Evolutionary conservation across 202 grass and related monocot genomes (phyloP).

Genomic region (Schoenoplectus triqueter): DNA sequence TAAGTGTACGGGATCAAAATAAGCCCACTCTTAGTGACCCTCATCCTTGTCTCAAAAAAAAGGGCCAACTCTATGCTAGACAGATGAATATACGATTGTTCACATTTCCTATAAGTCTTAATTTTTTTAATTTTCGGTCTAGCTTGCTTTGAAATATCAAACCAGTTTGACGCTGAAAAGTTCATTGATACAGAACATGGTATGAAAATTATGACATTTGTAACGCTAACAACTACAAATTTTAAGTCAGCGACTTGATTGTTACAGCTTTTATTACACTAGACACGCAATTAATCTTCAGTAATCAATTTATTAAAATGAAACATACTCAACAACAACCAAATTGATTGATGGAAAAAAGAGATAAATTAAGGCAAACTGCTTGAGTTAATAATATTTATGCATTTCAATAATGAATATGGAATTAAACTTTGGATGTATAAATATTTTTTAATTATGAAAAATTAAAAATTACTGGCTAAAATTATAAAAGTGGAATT

Average conservation of each 20-base stretch:
- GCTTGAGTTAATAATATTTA: not conserved
- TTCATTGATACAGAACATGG: not conserved
- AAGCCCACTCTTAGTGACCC: too few species aligned
- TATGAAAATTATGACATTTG: not conserved
- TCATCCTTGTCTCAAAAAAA: too few species aligned
- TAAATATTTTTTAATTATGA: too few species aligned
- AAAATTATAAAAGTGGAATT: too few species aligned
- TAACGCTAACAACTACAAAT: not conserved
- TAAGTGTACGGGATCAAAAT: not conserved
- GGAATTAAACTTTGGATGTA: too few species aligned
- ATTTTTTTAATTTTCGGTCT: not conserved
- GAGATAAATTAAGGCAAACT: not conserved
- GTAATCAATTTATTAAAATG: constrained; percentile 14
- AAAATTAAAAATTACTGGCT: not conserved
- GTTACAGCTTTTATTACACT: not conserved
- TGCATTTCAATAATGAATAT: not conserved
- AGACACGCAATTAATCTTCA: not conserved
- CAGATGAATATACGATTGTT: too few species aligned
- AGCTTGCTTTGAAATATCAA: not conserved
- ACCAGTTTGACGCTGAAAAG: not conserved
- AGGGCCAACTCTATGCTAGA: too few species aligned
- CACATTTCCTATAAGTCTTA: too few species aligned
- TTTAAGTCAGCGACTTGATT: constrained; percentile 10
- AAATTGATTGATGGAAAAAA: not conserved
- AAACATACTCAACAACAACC: not conserved